Percentiles rank a stretch among this genome's conserved stretches.
Conservation (phyloP, 2,329 filamentous ascomycete genomes). For the Hymenoscyphus fraxineus region DNA sequence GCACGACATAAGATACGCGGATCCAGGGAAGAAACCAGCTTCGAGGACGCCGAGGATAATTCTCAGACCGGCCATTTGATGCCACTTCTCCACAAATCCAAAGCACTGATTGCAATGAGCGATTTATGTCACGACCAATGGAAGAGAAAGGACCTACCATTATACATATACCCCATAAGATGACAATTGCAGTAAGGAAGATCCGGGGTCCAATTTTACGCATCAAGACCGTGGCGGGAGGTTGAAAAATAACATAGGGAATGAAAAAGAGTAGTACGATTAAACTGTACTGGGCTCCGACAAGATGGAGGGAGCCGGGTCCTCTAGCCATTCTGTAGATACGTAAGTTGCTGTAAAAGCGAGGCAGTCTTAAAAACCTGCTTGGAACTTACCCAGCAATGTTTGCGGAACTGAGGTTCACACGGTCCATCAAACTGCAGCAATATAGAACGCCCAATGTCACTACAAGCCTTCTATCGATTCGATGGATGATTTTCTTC, state of each 20-base stretch:
- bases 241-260: conserved; percentile 68
- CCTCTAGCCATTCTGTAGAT: conserved; percentile 20
- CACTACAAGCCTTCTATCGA: conserved; percentile 63
- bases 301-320: conserved; percentile 13
- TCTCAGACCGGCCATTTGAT: conserved; percentile 29
- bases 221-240: conserved; percentile 65
- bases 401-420: conserved; percentile 68
- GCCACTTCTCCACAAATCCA: conserved; percentile 36
- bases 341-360: conserved; percentile 3
- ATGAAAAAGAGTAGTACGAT: conserved; percentile 72
- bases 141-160: conserved; percentile 31
- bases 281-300: conserved; percentile 43
- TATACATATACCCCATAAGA: conserved; percentile 44
- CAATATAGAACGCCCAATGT: conserved; percentile 68
- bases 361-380: neutral
- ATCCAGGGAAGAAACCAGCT: conserved; percentile 37
- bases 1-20: conserved; percentile 40
- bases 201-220: conserved; percentile 61
- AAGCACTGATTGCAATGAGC: conserved; percentile 19
- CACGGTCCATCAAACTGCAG: conserved; percentile 73
- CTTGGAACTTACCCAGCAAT: conserved; percentile 58
- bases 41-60: conserved; percentile 31
- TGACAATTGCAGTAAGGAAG: conserved; percentile 48
- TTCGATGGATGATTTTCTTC: conserved; percentile 61
- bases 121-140: neutral